A percentile compares a stretch with the other conserved stretches of the same genome.
These are phyloP conservation scores for Coelastrella sp. DNA, from an alignment of 139 green algal genomes.

Conservation along the genomic window DNA sequence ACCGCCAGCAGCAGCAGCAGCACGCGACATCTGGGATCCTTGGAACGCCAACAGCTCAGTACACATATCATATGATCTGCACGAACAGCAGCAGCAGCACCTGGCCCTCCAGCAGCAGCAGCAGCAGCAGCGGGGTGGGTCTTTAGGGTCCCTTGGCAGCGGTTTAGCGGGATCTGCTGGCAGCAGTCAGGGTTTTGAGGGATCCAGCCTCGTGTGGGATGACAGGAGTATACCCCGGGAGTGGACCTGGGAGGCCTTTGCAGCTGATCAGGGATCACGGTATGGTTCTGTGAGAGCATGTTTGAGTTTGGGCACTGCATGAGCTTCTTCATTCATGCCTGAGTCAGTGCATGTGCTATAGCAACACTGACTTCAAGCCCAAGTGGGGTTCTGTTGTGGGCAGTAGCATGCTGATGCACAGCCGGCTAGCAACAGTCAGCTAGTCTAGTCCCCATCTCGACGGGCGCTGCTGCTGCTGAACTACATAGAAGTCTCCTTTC, in stretches of 20 bases:
- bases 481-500: slow-evolving; percentile 47
- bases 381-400: no score
- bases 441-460: no score
- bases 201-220: slow-evolving; percentile 37
- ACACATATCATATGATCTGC: slow-evolving; percentile 20
- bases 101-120: slow-evolving; percentile 24
- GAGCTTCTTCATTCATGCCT: background rate
- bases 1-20: slow-evolving; percentile 1
- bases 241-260: slow-evolving; percentile 48
- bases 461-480: no score
- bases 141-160: background rate
- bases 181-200: slow-evolving; percentile 12
- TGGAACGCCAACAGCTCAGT: slow-evolving; percentile 29
- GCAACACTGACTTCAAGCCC: no score
- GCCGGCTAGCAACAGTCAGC: no score
- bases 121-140: background rate
- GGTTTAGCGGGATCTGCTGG: background rate
- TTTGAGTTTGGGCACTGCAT: background rate
- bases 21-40: slow-evolving; percentile 1
- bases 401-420: no score
- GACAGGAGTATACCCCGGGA: slow-evolving; percentile 22
- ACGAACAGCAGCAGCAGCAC: slow-evolving; percentile 39
- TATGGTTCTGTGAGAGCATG: background rate
- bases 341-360: no score
- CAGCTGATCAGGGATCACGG: slow-evolving; percentile 10